Conservation (phyloP, 176 grass and related monocot genomes). For the Aegilops umbellulata region DNA sequence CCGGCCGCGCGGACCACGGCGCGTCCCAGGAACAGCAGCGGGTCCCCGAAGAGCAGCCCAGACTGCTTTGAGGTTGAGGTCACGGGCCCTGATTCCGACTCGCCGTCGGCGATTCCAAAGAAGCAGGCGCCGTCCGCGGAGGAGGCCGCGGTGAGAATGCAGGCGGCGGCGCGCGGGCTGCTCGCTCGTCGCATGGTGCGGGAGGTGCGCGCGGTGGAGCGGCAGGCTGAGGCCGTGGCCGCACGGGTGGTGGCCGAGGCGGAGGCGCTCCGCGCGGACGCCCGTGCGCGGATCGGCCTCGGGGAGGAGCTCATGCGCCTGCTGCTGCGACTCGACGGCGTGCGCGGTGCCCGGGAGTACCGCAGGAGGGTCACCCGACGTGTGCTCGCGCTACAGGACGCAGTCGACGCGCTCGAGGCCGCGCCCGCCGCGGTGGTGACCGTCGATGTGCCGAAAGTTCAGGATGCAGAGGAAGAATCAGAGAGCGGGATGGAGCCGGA, state of each 20-base stretch:
- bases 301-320: constrained; percentile 47
- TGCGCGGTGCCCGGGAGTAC: constrained; percentile 61
- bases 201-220: constrained; percentile 24
- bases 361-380: constrained; percentile 51
- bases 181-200: neutral
- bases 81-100: neutral
- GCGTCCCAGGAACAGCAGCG: neutral
- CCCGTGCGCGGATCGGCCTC: neutral
- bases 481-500: neutral
- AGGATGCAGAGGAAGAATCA: neutral
- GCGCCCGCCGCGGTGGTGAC: neutral
- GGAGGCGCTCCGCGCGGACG: neutral
- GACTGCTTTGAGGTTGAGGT: neutral
- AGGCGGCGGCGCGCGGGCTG: constrained; percentile 51
- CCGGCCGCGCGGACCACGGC: neutral
- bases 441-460: neutral
- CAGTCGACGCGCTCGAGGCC: constrained; percentile 49
- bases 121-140: neutral
- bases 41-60: neutral
- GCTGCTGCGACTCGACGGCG: constrained; percentile 57
- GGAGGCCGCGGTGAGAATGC: constrained; percentile 36
- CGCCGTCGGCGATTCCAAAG: neutral
- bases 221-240: constrained; percentile 34
- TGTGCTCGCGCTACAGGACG: constrained; percentile 68
- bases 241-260: constrained; percentile 35